A percentile compares a stretch with the other conserved stretches of the same genome.
Conservation (phyloP, 1,139 yeast genomes). For the Tardiomyces blankii region DNA sequence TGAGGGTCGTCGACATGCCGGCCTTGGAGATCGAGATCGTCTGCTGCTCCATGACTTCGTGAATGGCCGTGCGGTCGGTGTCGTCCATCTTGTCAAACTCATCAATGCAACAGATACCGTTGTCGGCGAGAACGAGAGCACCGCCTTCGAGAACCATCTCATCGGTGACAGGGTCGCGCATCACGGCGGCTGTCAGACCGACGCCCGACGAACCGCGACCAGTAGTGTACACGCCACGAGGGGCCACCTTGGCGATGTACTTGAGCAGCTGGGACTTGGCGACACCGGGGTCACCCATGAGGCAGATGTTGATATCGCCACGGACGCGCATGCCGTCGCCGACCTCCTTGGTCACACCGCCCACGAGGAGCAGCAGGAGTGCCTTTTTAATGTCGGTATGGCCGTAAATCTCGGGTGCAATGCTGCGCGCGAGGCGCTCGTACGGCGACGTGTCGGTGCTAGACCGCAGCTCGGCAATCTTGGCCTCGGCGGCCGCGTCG, state of each 20-base stretch:
- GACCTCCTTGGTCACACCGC: slow-evolving; percentile 90
- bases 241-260: slow-evolving; percentile 86
- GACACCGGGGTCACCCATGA: slow-evolving; percentile 99
- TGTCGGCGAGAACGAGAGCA: slow-evolving; percentile 92
- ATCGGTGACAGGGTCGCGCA: slow-evolving; percentile 97
- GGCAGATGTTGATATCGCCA: slow-evolving; percentile 92
- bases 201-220: slow-evolving; percentile 99
- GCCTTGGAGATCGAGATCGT: slow-evolving; percentile 97
- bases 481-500: slow-evolving; percentile 43
- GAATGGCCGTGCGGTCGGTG: slow-evolving; percentile 92
- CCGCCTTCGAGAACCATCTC: slow-evolving; percentile 99
- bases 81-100: slow-evolving; percentile 99
- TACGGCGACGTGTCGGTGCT: slow-evolving; percentile 53
- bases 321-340: slow-evolving; percentile 97
- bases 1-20: slow-evolving; percentile 91
- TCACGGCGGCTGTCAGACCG: slow-evolving; percentile 97
- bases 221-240: slow-evolving; percentile 94
- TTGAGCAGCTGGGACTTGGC: slow-evolving; percentile 95
- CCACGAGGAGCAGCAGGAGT: slow-evolving; percentile 68
- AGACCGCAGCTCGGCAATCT: slow-evolving; percentile 41
- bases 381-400: slow-evolving; percentile 92
- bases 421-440: slow-evolving; percentile 70
- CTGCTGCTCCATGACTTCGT: slow-evolving; percentile 99
- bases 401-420: slow-evolving; percentile 97
- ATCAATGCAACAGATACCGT: slow-evolving; percentile 97